These are phyloP conservation scores for Dendrobium huoshanense DNA, from an alignment of 106 monocot species.

Conservation along the genomic window DNA sequence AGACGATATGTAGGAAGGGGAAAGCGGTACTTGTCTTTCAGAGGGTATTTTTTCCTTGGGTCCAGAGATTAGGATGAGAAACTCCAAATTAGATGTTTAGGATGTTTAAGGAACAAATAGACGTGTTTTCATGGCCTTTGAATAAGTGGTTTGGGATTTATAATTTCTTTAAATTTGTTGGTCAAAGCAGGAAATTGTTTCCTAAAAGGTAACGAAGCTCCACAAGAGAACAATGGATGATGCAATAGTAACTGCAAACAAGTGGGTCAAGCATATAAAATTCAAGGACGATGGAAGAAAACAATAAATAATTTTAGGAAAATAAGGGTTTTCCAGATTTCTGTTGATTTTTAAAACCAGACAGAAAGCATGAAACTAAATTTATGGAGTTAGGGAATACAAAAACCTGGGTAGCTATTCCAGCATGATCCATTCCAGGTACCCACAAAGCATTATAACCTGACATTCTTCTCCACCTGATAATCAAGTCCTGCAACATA, in stretches of 20 bases:
- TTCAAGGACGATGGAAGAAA: not conserved
- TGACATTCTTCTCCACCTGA: constrained; percentile 87
- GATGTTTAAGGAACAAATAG: too few species aligned
- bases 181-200: too few species aligned
- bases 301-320: not conserved
- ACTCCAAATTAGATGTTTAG: too few species aligned
- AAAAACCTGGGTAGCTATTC: constrained; percentile 92
- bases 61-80: too few species aligned
- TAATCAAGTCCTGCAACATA: constrained; percentile 65
- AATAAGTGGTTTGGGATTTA: too few species aligned
- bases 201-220: not conserved
- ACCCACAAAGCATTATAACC: constrained; percentile 95
- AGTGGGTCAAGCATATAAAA: not conserved
- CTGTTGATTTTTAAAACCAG: not conserved
- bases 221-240: not conserved
- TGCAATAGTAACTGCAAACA: not conserved
- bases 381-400: not conserved
- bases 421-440: constrained; percentile 99
- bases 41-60: too few species aligned
- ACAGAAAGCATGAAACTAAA: not conserved
- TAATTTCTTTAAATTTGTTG: too few species aligned
- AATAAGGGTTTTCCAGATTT: not conserved
- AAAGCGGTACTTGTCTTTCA: too few species aligned
- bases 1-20: too few species aligned
- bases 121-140: too few species aligned